phyloP scores from a whole-genome alignment of 2,329 filamentous ascomycete genomes.

The Sporothrix humicola region DNA sequence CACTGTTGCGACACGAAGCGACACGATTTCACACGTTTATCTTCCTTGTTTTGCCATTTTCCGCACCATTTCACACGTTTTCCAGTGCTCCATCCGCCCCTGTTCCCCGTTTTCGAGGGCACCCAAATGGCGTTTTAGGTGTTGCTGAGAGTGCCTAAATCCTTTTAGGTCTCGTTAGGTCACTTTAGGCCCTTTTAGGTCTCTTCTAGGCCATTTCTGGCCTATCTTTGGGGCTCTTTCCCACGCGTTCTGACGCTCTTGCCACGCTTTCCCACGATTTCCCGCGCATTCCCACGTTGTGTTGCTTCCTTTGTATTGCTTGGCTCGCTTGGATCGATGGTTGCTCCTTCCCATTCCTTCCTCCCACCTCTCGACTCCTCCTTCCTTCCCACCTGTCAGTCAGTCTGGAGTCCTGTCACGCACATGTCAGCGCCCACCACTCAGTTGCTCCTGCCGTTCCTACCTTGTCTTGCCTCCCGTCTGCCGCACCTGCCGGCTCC shows the following conservation, averaged over 20 bases:
- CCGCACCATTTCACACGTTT: neutral
- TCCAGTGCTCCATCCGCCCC: neutral
- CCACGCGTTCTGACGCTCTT: neutral
- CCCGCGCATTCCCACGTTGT: neutral
- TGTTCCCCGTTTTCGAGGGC: neutral
- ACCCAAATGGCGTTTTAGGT: too few species aligned
- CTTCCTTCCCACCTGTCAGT: neutral
- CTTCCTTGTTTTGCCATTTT: too few species aligned
- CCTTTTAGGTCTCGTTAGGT: too few species aligned
- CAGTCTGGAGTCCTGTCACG: neutral
- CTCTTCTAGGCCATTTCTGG: neutral
- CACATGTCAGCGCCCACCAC: slow-evolving; percentile 4
- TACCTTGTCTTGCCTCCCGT: neutral
- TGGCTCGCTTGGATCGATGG: too few species aligned
- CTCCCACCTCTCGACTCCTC: too few species aligned
- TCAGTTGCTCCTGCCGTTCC: neutral
- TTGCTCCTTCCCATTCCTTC: too few species aligned
- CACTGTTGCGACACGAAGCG: neutral
- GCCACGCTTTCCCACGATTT: neutral
- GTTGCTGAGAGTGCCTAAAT: too few species aligned
- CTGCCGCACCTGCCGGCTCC: slow-evolving; percentile 11
- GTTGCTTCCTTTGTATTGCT: too few species aligned
- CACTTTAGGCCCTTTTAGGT: too few species aligned
- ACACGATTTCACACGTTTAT: too few species aligned
- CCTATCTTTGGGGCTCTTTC: neutral